Evolutionary conservation across 176 grass and related monocot species (phyloP).

Genomic region (Pontederia crassipes): DNA sequence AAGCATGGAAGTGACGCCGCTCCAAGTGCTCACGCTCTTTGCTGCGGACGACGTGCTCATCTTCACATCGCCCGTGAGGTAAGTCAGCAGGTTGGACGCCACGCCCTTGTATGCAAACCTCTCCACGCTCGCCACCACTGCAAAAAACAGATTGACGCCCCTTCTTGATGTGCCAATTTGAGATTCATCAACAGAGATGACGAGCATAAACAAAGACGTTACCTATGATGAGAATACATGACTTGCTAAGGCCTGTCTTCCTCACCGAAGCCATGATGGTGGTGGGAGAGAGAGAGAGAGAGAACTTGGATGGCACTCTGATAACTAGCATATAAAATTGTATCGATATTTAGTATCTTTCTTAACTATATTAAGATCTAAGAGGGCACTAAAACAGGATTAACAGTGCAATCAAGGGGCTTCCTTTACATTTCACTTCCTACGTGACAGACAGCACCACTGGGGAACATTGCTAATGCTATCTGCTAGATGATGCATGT

Average conservation of each 20-base stretch:
- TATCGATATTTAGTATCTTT: too few species aligned
- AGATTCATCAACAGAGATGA: background rate
- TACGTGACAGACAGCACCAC: too few species aligned
- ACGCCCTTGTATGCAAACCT: constrained; percentile 88
- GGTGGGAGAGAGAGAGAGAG: background rate
- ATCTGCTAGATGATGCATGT: too few species aligned
- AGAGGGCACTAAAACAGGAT: too few species aligned
- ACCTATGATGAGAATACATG: constrained; percentile 83
- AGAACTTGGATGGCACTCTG: too few species aligned
- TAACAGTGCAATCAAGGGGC: too few species aligned
- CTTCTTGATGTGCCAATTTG: background rate
- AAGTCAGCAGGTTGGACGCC: constrained; percentile 79
- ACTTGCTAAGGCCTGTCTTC: constrained; percentile 31
- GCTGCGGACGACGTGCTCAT: constrained; percentile 85
- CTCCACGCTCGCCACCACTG: constrained; percentile 80
- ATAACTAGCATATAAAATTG: too few species aligned
- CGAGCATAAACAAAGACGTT: constrained; percentile 7
- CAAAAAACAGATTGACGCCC: background rate
- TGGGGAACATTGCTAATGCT: too few species aligned
- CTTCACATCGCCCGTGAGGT: constrained; percentile 55
- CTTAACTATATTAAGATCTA: too few species aligned
- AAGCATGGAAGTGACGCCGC: constrained; percentile 72
- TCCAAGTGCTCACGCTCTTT: constrained; percentile 68
- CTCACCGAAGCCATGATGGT: constrained; percentile 19
- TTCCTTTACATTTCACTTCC: too few species aligned